phyloP scores from a whole-genome alignment of 192 early-diverging fungal genomes.

The Bifiguratus adelaidae region DNA sequence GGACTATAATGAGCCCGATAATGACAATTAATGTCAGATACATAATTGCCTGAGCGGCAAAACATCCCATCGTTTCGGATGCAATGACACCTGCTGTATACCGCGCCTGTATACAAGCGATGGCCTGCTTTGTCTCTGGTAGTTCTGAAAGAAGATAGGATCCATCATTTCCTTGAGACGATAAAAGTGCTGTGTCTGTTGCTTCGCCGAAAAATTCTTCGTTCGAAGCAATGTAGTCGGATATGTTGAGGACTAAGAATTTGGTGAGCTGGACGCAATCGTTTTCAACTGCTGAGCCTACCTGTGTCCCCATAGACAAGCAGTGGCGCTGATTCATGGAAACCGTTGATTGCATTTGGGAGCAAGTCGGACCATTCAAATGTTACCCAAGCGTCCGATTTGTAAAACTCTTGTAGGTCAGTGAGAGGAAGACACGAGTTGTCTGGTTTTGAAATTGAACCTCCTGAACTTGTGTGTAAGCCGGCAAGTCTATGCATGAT shows the following conservation, averaged over 20 bases:
- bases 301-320: neutral
- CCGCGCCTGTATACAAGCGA: conserved; percentile 27
- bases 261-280: neutral
- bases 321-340: neutral
- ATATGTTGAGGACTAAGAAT: conserved; percentile 20
- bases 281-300: neutral
- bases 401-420: neutral
- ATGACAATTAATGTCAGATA: conserved; percentile 39
- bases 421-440: conserved; percentile 3
- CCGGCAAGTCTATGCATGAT: neutral
- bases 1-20: conserved; percentile 38
- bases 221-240: conserved; percentile 4
- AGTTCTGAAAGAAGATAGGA: conserved; percentile 11
- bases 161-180: conserved; percentile 13
- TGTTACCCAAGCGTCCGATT: neutral
- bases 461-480: no score
- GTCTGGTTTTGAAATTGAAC: neutral
- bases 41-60: conserved; percentile 43
- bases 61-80: conserved; percentile 44
- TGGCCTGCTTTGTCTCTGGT: conserved; percentile 17
- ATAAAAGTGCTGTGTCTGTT: conserved; percentile 1
- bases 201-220: conserved; percentile 3
- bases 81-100: conserved; percentile 36
- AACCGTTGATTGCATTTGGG: neutral
- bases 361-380: conserved; percentile 10